These are phyloP conservation scores for Mortierella alpina DNA, from an alignment of 192 early-diverging fungal species.

Conservation along the genomic window DNA sequence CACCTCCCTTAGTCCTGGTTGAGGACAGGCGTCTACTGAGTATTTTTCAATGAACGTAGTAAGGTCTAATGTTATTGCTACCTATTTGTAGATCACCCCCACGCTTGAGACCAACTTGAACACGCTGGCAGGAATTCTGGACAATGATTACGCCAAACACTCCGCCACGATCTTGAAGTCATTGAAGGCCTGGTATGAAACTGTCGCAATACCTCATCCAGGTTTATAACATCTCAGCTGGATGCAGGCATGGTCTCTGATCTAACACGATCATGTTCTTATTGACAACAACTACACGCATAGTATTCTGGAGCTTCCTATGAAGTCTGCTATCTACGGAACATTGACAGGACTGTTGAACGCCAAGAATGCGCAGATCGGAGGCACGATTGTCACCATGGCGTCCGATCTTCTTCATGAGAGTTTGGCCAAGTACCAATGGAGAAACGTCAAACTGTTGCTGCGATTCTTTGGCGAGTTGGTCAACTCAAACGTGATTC, in stretches of 20 bases:
- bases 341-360: constrained; percentile 89
- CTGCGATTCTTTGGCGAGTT: constrained; percentile 87
- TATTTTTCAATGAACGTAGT: not conserved
- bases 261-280: not conserved
- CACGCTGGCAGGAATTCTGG: constrained; percentile 74
- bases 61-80: not conserved
- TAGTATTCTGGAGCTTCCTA: constrained; percentile 78
- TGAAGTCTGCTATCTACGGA: constrained; percentile 81
- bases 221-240: constrained; percentile 9
- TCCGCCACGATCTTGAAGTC: constrained; percentile 70
- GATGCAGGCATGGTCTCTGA: not conserved
- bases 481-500: constrained; percentile 81
- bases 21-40: not conserved
- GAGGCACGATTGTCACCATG: constrained; percentile 69
- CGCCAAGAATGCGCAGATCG: constrained; percentile 72
- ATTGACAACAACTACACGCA: not conserved
- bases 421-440: constrained; percentile 67
- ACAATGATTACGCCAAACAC: constrained; percentile 77
- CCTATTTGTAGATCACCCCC: constrained; percentile 57
- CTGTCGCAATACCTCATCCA: not conserved
- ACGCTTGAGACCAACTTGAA: constrained; percentile 73
- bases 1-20: not conserved
- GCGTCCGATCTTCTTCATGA: constrained; percentile 67
- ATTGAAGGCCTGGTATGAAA: constrained; percentile 65
- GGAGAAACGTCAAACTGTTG: constrained; percentile 79